Evolutionary conservation across 345 rosid species (phyloP), one percentile per base, ranked within the genome.

Genomic region (Citrus sinensis): DNA sequence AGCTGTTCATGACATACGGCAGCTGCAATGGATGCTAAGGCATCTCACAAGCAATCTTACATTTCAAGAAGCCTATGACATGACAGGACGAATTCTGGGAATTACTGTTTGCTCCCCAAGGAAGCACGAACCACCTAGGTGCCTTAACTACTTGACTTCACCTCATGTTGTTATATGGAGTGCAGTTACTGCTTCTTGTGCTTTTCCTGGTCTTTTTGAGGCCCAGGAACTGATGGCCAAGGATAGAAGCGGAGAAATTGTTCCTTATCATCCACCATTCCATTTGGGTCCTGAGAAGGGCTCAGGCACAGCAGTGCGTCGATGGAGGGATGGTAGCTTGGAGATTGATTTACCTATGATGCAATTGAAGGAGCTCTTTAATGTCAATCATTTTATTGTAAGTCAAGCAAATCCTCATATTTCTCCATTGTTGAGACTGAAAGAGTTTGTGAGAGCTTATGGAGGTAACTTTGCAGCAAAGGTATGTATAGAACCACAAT

Each of bases 141-240:
- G 98, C 85, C 96, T 97, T 81, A 97, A 97, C 84, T 97, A 97
- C 87, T 87, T 97, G 83, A 97, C 94, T 62, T 93, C 99, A 0
- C 98, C 99, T 82, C 99, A 97, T 70, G 99, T 97, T 70, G 97
- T 96, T 37, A 94, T 96, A 85, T 96, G 98, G 98, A 96, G 99
- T 39, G 99, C 98, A 24, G 99, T 96, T 65, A 92, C 94, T 30
- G 99, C 98, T 78, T 96, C 99, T 59, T 96, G 98, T 76, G 99
- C 99, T 67, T 96, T 96, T 74, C 99, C 99, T 25, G 99, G 98
- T 40, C 94, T 96, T 60, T 96, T 94, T 80, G 98, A 96, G 86
- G 99, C 99, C 24, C 99, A 96, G 83, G 99, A 96, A 72, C 86
- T 96, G 49, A 96, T 96, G 99, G 99, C 98, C 5, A 96, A 96